Conservation (phyloP, 2,329 filamentous ascomycete species). For the Cyphellophora europaea region DNA sequence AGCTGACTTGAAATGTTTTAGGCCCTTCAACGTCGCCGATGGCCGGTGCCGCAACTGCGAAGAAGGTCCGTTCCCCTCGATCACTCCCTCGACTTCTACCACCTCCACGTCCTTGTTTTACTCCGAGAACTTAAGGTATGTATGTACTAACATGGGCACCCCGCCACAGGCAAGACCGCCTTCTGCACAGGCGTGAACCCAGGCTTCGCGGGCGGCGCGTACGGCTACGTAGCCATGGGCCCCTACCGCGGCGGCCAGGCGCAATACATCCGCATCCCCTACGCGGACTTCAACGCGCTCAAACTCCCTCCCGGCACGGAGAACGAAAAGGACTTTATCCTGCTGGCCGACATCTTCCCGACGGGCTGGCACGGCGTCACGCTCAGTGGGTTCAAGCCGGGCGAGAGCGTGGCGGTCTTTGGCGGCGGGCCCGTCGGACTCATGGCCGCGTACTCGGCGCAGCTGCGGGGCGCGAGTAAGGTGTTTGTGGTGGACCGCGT, state of each 20-base stretch:
- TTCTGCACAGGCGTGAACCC: conserved; percentile 58
- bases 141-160: too few relatives aligned
- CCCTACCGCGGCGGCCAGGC: conserved; percentile 48
- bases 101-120: too few relatives aligned
- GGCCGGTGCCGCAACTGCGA: conserved; percentile 56
- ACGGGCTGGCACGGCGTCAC: conserved; percentile 30
- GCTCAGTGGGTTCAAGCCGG: conserved; percentile 29
- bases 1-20: neutral
- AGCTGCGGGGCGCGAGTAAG: conserved; percentile 49
- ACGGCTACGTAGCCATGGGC: conserved; percentile 55
- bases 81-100: too few relatives aligned
- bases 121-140: too few relatives aligned
- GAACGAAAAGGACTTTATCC: conserved; percentile 52
- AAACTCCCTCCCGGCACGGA: conserved; percentile 52
- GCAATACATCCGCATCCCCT: conserved; percentile 56
- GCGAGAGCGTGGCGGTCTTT: conserved; percentile 53
- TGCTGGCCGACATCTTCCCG: conserved; percentile 34
- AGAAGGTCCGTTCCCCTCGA: too few relatives aligned
- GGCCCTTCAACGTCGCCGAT: conserved; percentile 55
- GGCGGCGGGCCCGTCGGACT: conserved; percentile 56
- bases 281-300: conserved; percentile 58
- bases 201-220: conserved; percentile 51
- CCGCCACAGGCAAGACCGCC: conserved; percentile 52
- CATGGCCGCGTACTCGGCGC: conserved; percentile 56
- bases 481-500: conserved; percentile 56